Evolutionary conservation across 805 yeast genomes (phyloP), one percentile per base, ranked within the genome.

Genomic region (Zygosaccharomyces gambellarensis): DNA sequence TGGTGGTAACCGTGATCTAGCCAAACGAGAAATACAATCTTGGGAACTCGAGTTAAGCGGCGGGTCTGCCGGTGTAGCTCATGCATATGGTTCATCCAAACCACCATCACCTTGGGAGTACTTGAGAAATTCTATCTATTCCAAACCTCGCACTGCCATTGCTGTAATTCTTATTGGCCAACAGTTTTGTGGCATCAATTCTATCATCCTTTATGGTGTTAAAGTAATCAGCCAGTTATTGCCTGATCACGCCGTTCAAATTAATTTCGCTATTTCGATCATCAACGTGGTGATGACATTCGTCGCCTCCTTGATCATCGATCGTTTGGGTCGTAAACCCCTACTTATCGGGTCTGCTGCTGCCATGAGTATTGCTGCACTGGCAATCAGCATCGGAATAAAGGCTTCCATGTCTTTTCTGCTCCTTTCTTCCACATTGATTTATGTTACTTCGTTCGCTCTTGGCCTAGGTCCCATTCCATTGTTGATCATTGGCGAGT

Each of bases 401-500:
- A 61, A 79, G 17, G 53, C 64, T 14, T 65, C 72, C 2, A 69
- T 70, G 44, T 72, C 86, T 0, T 29, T 68, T 0, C 52, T 83
- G 11, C 76, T 90, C 0, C 81, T 85, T 0, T 44, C 77, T 0
- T 82, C 90, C 9, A 83, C 90, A 0, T 78, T 88, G 47, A 62
- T 77, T 0, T 90, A 89, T 63, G 90, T 92, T 43, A 81, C 85
- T 0, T 79, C 89, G 25, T 94, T 92, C 72, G 98, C 97, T 0
- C 71, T 86, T 30, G 99, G 99, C 0, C 66, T 90, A 53, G 99
- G 99, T 0, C 99, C 99, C 5, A 90, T 94, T 47, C 99, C 99
- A 38, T 92, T 94, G 70, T 70, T 92, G 56, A 69, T 90, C 46
- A 83, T 92, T 9, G 80, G 95, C 5, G 98, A 94, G 64, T 82